Evolutionary conservation across 441 rosid genomes (phyloP).

Genomic region (Melastoma candidum): DNA sequence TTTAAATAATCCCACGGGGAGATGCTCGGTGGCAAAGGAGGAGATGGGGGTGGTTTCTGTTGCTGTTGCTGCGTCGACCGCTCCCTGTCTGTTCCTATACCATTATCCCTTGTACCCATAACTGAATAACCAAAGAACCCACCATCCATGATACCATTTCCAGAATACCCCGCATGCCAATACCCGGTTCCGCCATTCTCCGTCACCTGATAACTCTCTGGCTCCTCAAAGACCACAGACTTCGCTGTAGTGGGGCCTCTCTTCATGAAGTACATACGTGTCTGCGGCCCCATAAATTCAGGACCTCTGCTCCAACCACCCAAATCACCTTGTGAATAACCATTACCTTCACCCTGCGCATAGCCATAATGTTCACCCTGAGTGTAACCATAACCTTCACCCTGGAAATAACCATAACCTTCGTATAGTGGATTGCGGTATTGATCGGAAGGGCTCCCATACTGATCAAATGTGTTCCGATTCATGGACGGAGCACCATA

Average conservation of each 20-base stretch:
- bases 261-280: conserved; percentile 59
- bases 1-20: conserved; percentile 86
- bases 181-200: conserved; percentile 26
- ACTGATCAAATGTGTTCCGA: no score
- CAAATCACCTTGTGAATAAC: conserved; percentile 13
- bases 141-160: conserved; percentile 21
- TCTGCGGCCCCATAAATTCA: conserved; percentile 5
- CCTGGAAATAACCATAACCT: no score
- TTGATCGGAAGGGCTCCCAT: no score
- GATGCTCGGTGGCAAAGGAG: conserved; percentile 72
- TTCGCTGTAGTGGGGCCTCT: conserved; percentile 54
- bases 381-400: no score
- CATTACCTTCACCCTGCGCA: background rate
- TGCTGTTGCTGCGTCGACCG: conserved; percentile 27
- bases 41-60: conserved; percentile 37
- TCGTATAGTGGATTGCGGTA: no score
- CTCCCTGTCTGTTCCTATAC: conserved; percentile 8
- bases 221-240: conserved; percentile 61
- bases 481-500: no score
- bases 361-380: conserved; percentile 4
- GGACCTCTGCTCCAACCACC: conserved; percentile 6
- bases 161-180: conserved; percentile 28
- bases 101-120: conserved; percentile 17
- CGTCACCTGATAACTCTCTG: conserved; percentile 26
- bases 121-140: conserved; percentile 48